These are phyloP conservation scores for Filobasidium wieringae DNA, from an alignment of 768 basidiomycete species.

Conservation along the genomic window DNA sequence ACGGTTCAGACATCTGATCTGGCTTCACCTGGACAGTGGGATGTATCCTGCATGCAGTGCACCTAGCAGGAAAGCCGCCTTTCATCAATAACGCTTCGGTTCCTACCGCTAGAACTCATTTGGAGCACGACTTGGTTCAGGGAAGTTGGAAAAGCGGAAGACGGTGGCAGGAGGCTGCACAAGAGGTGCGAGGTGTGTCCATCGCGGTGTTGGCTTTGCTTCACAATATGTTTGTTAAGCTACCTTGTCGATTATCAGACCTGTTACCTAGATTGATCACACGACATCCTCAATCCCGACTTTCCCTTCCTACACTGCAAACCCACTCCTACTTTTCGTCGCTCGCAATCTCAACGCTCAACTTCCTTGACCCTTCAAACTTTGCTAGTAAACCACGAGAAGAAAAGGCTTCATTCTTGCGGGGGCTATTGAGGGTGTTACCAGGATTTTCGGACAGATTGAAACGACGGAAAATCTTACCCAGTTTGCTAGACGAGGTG, in stretches of 20 bases:
- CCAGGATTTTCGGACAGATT: constrained; percentile 78
- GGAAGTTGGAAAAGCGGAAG: constrained; percentile 31
- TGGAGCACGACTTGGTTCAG: constrained; percentile 26
- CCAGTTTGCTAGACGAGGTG: constrained; percentile 86
- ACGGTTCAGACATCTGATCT: constrained; percentile 28
- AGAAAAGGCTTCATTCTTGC: constrained; percentile 94
- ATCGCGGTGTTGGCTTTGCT: neutral
- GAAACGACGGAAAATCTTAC: constrained; percentile 74
- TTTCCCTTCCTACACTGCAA: constrained; percentile 67
- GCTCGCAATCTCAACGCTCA: constrained; percentile 85
- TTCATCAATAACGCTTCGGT: constrained; percentile 60
- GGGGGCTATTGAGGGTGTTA: constrained; percentile 68
- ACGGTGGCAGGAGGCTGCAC: constrained; percentile 28
- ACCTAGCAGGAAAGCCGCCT: constrained; percentile 74
- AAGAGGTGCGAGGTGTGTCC: constrained; percentile 30
- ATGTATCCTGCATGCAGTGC: constrained; percentile 79
- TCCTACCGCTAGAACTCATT: constrained; percentile 35
- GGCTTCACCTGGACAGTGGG: constrained; percentile 52
- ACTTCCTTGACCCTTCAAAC: constrained; percentile 88
- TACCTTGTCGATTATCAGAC: constrained; percentile 42
- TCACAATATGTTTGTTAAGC: neutral
- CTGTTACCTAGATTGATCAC: constrained; percentile 72
- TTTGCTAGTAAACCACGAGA: constrained; percentile 88
- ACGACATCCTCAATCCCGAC: constrained; percentile 57
- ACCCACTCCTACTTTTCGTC: constrained; percentile 87